A percentile compares a stretch with the other conserved stretches of the same genome.
Evolutionary conservation across 2,329 filamentous ascomycete genomes (phyloP).

Genomic region (Beauveria pseudobassiana): DNA sequence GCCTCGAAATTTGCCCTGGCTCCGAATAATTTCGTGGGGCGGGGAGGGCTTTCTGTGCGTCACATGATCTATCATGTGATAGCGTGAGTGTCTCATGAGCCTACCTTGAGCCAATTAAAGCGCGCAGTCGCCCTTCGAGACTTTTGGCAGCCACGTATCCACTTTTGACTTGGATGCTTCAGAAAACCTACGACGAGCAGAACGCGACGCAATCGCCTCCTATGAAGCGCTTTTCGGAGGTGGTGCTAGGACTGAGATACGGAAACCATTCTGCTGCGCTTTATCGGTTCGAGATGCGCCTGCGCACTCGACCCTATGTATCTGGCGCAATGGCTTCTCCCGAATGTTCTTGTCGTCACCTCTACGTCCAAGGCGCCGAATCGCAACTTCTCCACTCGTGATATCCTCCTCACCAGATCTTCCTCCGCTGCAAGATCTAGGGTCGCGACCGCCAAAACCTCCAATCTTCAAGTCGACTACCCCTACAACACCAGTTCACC

Average conservation of each 20-base stretch:
- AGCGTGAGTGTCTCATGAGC: slow-evolving; percentile 25
- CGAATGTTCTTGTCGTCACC: slow-evolving; percentile 25
- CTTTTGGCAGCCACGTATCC: background rate
- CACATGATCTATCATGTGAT: slow-evolving; percentile 29
- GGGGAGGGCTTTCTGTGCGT: slow-evolving; percentile 28
- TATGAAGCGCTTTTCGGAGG: background rate
- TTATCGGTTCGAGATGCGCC: slow-evolving; percentile 34
- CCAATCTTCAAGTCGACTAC: slow-evolving; percentile 1
- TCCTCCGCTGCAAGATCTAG: slow-evolving; percentile 43
- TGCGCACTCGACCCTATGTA: slow-evolving; percentile 32
- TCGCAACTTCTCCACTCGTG: slow-evolving; percentile 25
- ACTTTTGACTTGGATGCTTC: background rate
- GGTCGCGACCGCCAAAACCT: slow-evolving; percentile 25
- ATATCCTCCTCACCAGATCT: slow-evolving; percentile 48
- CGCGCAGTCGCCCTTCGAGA: background rate
- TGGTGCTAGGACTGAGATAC: background rate
- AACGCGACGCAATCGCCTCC: background rate
- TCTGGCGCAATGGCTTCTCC: slow-evolving; percentile 26
- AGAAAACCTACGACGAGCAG: background rate
- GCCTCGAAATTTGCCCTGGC: slow-evolving; percentile 27
- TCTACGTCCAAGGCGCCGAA: slow-evolving; percentile 21
- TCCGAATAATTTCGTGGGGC: slow-evolving; percentile 29
- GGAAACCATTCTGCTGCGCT: slow-evolving; percentile 10
- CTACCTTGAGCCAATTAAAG: background rate
- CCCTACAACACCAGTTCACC: background rate